Conservation (phyloP, 495 filamentous ascomycete species). For the Lepidopterella palustris region DNA sequence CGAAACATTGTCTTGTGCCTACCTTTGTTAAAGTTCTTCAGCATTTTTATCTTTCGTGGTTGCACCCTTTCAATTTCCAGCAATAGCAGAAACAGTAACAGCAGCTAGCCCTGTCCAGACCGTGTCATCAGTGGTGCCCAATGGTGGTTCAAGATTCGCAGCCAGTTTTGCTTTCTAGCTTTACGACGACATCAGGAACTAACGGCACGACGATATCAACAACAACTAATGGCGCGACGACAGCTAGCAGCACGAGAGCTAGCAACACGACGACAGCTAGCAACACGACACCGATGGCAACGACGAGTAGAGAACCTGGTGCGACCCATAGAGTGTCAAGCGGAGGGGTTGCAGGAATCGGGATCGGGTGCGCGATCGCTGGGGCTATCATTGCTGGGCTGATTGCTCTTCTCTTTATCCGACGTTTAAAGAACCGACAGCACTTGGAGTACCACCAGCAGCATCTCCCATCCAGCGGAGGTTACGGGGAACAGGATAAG, state of each 20-base stretch:
- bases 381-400: slow-evolving; percentile 11
- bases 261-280: not conserved
- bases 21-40: too few relatives aligned
- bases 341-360: slow-evolving; percentile 10
- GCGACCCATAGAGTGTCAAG: not conserved
- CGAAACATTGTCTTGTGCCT: too few relatives aligned
- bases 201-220: too few relatives aligned
- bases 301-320: not conserved
- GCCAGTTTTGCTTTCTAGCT: too few relatives aligned
- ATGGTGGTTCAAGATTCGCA: too few relatives aligned
- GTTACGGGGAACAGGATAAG: not conserved
- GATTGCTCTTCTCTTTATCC: slow-evolving; percentile 8
- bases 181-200: too few relatives aligned
- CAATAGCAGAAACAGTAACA: too few relatives aligned
- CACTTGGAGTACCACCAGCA: not conserved
- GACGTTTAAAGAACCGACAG: not conserved
- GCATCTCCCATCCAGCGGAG: not conserved
- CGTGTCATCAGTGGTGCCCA: too few relatives aligned
- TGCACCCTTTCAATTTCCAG: too few relatives aligned
- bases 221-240: not conserved
- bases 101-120: too few relatives aligned
- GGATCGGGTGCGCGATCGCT: slow-evolving; percentile 9
- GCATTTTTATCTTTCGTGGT: too few relatives aligned
- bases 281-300: not conserved
- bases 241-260: too few relatives aligned